phyloP scores from a whole-genome alignment of 306 rosid species.

The Hippophae tibetana region DNA sequence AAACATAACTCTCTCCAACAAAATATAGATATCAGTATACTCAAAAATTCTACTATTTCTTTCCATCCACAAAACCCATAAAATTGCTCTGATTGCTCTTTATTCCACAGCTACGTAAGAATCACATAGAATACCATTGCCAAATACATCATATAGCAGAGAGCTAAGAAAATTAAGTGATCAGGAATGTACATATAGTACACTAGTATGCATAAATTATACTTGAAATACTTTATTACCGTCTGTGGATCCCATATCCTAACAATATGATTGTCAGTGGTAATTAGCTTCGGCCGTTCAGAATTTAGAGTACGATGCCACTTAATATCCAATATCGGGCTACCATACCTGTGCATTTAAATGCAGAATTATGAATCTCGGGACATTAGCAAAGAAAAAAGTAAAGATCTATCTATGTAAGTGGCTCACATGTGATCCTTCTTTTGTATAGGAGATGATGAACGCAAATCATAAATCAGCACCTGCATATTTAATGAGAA shows the following conservation, averaged over 20 bases:
- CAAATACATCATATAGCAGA: too few relatives aligned
- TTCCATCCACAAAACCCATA: too few relatives aligned
- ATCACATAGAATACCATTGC: too few relatives aligned
- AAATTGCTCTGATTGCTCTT: too few relatives aligned
- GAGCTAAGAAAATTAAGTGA: too few relatives aligned
- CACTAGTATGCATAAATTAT: background rate
- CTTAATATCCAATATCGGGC: constrained; percentile 83
- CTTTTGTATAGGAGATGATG: constrained; percentile 56
- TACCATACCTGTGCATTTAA: constrained; percentile 56
- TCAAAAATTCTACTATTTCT: too few relatives aligned
- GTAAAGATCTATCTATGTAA: constrained; percentile 5
- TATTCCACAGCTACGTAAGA: too few relatives aligned
- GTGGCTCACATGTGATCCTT: constrained; percentile 81
- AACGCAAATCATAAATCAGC: constrained; percentile 79
- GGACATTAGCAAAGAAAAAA: background rate
- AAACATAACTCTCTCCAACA: too few relatives aligned
- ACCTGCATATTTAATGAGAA: constrained; percentile 44
- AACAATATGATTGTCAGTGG: constrained; percentile 69
- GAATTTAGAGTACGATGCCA: constrained; percentile 84
- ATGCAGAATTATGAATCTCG: constrained; percentile 15
- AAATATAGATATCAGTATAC: too few relatives aligned
- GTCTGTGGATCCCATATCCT: constrained; percentile 88
- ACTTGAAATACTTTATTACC: constrained; percentile 31
- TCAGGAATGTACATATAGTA: background rate
- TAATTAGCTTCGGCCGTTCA: constrained; percentile 59